Conservation (phyloP, 2,329 filamentous ascomycete species). For the Fusarium phyllophilum region DNA sequence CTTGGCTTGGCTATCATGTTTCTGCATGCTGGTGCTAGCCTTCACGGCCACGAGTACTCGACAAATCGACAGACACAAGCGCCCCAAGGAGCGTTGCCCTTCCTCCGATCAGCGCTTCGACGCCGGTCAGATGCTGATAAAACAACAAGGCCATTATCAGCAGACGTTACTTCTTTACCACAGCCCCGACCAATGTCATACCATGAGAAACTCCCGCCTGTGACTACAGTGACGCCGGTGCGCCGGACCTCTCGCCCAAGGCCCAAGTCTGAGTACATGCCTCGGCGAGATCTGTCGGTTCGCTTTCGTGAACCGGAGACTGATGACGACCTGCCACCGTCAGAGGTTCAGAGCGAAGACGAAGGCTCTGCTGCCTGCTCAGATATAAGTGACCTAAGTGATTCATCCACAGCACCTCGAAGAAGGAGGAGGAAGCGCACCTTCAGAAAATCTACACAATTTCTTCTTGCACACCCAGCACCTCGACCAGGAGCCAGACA, state of each 20-base stretch:
- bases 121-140: slow-evolving; percentile 47
- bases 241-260: slow-evolving; percentile 41
- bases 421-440: slow-evolving; percentile 55
- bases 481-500: slow-evolving; percentile 68
- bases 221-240: slow-evolving; percentile 21
- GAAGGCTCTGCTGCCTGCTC: slow-evolving; percentile 56
- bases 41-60: slow-evolving; percentile 70
- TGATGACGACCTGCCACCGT: slow-evolving; percentile 39
- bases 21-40: slow-evolving; percentile 66
- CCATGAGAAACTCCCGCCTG: slow-evolving; percentile 38
- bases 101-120: slow-evolving; percentile 56
- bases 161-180: slow-evolving; percentile 19
- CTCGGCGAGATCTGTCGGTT: slow-evolving; percentile 56
- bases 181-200: slow-evolving; percentile 39
- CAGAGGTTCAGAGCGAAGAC: slow-evolving; percentile 57
- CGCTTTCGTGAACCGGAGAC: slow-evolving; percentile 56
- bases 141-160: slow-evolving; percentile 25
- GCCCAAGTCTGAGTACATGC: slow-evolving; percentile 53
- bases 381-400: slow-evolving; percentile 58
- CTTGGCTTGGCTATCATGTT: slow-evolving; percentile 58
- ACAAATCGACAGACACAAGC: slow-evolving; percentile 48
- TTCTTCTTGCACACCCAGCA: slow-evolving; percentile 74
- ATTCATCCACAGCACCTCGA: slow-evolving; percentile 54
- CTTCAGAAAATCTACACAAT: slow-evolving; percentile 68
- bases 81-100: slow-evolving; percentile 50